Conservation (phyloP, 1,284 basidiomycete genomes). For the Ganoderma resinaceum region DNA sequence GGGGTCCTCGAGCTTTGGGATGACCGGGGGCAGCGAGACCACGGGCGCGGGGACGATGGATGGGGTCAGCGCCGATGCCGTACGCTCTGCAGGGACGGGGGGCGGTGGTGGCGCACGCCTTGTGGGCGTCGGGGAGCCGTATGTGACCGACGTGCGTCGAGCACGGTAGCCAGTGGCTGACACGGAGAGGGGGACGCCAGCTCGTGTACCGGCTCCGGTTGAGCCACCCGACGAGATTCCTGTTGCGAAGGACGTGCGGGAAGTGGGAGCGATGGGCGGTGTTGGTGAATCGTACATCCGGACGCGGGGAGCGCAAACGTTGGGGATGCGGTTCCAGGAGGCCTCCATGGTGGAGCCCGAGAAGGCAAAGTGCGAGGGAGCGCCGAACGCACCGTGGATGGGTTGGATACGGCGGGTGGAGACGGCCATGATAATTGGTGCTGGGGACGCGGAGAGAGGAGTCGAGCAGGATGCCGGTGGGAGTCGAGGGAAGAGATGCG, state of each 20-base stretch:
- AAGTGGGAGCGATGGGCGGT: constrained; percentile 15
- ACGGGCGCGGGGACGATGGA: constrained; percentile 12
- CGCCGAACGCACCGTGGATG: constrained; percentile 38
- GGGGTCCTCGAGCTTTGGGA: constrained; percentile 34
- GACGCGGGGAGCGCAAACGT: constrained; percentile 33
- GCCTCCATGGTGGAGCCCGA: constrained; percentile 29
- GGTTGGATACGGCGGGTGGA: constrained; percentile 41
- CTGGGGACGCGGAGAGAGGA: background rate
- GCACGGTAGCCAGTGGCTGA: constrained; percentile 25
- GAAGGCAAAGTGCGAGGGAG: constrained; percentile 30
- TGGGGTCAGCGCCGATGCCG: constrained; percentile 16
- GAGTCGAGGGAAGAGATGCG: background rate
- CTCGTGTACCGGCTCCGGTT: constrained; percentile 1
- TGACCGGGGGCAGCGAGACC: constrained; percentile 15
- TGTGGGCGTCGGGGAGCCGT: constrained; percentile 23
- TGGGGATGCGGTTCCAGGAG: constrained; percentile 38
- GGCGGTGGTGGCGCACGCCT: constrained; percentile 35
- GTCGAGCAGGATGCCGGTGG: background rate
- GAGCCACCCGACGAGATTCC: constrained; percentile 12
- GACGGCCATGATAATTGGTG: constrained; percentile 30
- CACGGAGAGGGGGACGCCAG: constrained; percentile 4
- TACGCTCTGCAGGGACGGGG: constrained; percentile 26
- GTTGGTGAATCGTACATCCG: constrained; percentile 18
- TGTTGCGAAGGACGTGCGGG: constrained; percentile 28
- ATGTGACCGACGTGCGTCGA: constrained; percentile 23